These are phyloP conservation scores for Macrophomina pseudophaseolina DNA, from an alignment of 2,329 filamentous ascomycete species.

Conservation along the genomic window DNA sequence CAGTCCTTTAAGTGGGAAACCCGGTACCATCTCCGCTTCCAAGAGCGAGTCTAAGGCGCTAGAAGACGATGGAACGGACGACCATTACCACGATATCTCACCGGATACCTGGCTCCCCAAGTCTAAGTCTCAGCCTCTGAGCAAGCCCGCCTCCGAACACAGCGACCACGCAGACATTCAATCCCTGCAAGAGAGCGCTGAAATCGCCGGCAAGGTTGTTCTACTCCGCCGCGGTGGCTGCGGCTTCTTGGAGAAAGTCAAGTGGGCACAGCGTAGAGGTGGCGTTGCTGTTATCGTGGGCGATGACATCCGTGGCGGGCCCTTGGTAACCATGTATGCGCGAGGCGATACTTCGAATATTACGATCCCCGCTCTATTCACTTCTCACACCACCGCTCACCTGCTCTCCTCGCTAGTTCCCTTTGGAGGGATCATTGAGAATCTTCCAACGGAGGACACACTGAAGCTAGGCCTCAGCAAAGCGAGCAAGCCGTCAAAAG, in stretches of 20 bases:
- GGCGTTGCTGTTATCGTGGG: conserved; percentile 91
- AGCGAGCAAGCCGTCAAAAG: conserved; percentile 34
- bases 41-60: neutral
- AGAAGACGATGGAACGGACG: conserved; percentile 78
- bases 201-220: conserved; percentile 92
- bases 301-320: conserved; percentile 87
- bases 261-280: conserved; percentile 92
- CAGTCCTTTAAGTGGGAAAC: neutral
- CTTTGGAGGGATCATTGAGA: conserved; percentile 64
- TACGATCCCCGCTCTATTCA: conserved; percentile 92
- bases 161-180: conserved; percentile 81
- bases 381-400: conserved; percentile 91
- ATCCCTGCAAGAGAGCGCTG: conserved; percentile 85
- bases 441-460: conserved; percentile 65
- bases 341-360: conserved; percentile 93
- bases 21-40: neutral
- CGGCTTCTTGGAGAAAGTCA: conserved; percentile 94
- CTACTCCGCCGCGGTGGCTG: conserved; percentile 91
- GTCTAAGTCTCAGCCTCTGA: conserved; percentile 29
- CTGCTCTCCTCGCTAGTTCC: conserved; percentile 87
- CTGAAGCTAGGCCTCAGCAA: conserved; percentile 30
- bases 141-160: conserved; percentile 32
- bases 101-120: conserved; percentile 45
- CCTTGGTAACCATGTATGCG: conserved; percentile 97
- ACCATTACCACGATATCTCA: conserved; percentile 72